These are phyloP conservation scores for Citeromyces nyonsensis DNA, from an alignment of 805 yeast genomes.

Conservation along the genomic window DNA sequence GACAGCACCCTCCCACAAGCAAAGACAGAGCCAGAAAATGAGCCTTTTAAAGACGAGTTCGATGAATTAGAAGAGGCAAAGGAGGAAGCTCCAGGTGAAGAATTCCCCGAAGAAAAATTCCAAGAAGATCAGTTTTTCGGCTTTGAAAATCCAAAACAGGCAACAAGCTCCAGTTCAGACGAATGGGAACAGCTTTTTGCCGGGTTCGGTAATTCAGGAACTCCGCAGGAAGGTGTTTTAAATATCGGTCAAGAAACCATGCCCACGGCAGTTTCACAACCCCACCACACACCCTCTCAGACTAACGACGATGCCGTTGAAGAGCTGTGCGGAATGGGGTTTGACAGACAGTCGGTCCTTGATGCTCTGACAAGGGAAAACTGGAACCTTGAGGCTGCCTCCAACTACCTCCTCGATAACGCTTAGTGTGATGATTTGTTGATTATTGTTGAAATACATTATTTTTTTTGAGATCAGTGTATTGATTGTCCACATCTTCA, in stretches of 20 bases:
- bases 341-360: constrained; percentile 45
- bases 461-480: too few species aligned
- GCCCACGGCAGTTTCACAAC: too few species aligned
- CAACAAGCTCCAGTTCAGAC: constrained; percentile 31
- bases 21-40: too few species aligned
- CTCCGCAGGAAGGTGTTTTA: constrained; percentile 1
- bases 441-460: too few species aligned
- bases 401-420: constrained; percentile 66
- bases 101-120: background rate
- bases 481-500: too few species aligned
- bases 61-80: constrained; percentile 11
- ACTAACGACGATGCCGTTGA: constrained; percentile 37
- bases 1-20: constrained; percentile 6
- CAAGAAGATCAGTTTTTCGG: constrained; percentile 3
- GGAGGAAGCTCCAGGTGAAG: constrained; percentile 10
- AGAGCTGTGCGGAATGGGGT: constrained; percentile 86
- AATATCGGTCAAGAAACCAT: background rate
- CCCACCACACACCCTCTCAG: constrained; percentile 6
- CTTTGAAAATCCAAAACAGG: constrained; percentile 18
- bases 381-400: constrained; percentile 78
- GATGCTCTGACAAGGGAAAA: constrained; percentile 53
- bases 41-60: constrained; percentile 19
- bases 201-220: constrained; percentile 50
- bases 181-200: constrained; percentile 95
- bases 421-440: constrained; percentile 20